A percentile compares a stretch with the other conserved stretches of the same genome.
Conservation (phyloP, 805 yeast genomes). For the Wickerhamiella domercqiae region DNA sequence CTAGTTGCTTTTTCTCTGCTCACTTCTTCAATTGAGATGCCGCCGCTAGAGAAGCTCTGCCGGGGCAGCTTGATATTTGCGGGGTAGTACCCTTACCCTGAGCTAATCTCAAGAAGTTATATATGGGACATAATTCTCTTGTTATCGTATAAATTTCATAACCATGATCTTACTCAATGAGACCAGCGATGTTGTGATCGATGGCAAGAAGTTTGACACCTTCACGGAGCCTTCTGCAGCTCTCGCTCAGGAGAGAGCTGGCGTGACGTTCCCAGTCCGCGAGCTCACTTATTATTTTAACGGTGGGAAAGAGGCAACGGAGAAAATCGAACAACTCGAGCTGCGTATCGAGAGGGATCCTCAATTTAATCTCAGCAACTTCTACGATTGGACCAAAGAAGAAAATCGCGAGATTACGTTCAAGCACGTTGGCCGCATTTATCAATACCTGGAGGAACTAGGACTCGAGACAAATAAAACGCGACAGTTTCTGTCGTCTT, state of each 20-base stretch:
- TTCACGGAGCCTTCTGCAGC: slow-evolving; percentile 24
- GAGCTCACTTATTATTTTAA: slow-evolving; percentile 31
- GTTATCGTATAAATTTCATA: slow-evolving; percentile 1
- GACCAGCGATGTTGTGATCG: slow-evolving; percentile 7
- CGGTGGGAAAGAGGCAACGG: slow-evolving; percentile 29
- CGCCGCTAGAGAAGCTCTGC: too few species aligned
- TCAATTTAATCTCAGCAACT: slow-evolving; percentile 29
- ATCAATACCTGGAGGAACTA: slow-evolving; percentile 12
- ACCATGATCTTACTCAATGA: slow-evolving; percentile 6
- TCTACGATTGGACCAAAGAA: slow-evolving; percentile 31
- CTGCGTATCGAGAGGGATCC: slow-evolving; percentile 43
- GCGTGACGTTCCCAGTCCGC: slow-evolving; percentile 24
- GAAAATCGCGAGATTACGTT: slow-evolving; percentile 26
- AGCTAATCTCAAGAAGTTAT: not conserved
- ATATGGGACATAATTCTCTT: not conserved
- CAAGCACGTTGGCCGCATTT: slow-evolving; percentile 19
- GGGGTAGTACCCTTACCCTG: slow-evolving; percentile 1
- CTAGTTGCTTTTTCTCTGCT: too few species aligned
- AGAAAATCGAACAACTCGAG: slow-evolving; percentile 25
- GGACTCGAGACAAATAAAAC: slow-evolving; percentile 6
- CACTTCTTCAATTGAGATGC: too few species aligned
- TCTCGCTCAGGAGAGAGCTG: slow-evolving; percentile 28
- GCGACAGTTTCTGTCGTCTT: slow-evolving; percentile 6
- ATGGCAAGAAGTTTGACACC: slow-evolving; percentile 14
- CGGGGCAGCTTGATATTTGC: not conserved